Evolutionary conservation across 2,329 filamentous ascomycete genomes (phyloP), one percentile per base, ranked within the genome.

Genomic region (Exophiala sp.): DNA sequence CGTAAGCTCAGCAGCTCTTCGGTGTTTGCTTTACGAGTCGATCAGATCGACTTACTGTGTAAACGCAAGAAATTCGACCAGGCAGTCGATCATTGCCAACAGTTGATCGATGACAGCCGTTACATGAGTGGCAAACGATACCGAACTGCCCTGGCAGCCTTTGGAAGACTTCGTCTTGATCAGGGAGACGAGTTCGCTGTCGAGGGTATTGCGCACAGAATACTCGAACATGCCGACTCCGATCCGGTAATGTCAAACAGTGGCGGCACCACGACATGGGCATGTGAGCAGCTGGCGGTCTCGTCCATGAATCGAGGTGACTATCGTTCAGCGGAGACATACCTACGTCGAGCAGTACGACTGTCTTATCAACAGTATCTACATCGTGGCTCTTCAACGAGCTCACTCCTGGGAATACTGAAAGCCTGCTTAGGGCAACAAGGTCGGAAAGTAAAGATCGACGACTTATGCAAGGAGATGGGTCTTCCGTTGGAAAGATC

Each of bases 11-110:
- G 35, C 45, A 59, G 47, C 40, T 55, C 56, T n/a, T 59, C 56
- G 3, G 14, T 54, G 35, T 59, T 59, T 38, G 56, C 56, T 10
- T 33, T 59, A n/a, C 48, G 52, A 10, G 53, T 59, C 34, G 56
- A 59, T 42, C 56, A 55, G 36, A 55, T 59, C 38, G 56, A 59
- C 42, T 50, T 55, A 46, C 52, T 59, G 12, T 49, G 52, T 2
- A 47, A 56, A 45, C 52, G 56, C 24, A 47, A 49, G 38, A 50
- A 32, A 11, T 59, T 55, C 43, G 41, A 49, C 14, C 29, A 42
- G 7, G 56, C 56, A 10, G 52, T 47, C 18, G 11, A 18, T 5
- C 38, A 55, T 7, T 55, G 56, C 44, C 51, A 55, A 42, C 29
- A 48, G 18, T 29, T 59, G 21, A 47, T 59, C 50, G 40, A 50